These are phyloP conservation scores for Pulveroboletus sp. DNA, from an alignment of 1,284 basidiomycete species.

Conservation along the genomic window DNA sequence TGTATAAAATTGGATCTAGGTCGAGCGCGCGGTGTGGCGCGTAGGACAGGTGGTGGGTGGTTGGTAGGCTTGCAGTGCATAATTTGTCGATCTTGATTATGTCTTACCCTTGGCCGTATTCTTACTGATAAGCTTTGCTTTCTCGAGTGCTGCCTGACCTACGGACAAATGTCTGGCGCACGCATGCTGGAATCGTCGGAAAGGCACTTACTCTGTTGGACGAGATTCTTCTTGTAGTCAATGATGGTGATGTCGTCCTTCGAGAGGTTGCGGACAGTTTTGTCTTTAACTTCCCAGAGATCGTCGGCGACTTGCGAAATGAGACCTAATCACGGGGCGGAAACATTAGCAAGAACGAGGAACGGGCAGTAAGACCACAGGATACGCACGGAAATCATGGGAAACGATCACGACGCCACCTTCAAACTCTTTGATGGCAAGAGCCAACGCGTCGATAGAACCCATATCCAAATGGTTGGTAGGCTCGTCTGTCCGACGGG, in stretches of 20 bases:
- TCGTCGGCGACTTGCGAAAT: slow-evolving; percentile 96
- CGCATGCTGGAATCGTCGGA: slow-evolving; percentile 18
- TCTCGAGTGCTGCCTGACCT: slow-evolving; percentile 81
- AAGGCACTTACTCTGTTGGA: slow-evolving; percentile 59
- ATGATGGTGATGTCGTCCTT: slow-evolving; percentile 87
- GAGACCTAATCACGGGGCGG: slow-evolving; percentile 52
- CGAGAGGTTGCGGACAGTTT: slow-evolving; percentile 91
- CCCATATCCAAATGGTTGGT: slow-evolving; percentile 95
- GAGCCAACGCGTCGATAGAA: slow-evolving; percentile 93
- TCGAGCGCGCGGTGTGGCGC: slow-evolving; percentile 7
- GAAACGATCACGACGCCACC: slow-evolving; percentile 98
- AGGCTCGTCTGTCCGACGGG: slow-evolving; percentile 63
- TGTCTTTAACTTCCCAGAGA: slow-evolving; percentile 97
- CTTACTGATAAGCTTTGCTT: slow-evolving; percentile 91
- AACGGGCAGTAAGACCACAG: slow-evolving; percentile 3
- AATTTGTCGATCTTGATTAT: slow-evolving; percentile 31
- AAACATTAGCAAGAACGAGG: slow-evolving; percentile 16
- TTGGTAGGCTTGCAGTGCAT: background rate
- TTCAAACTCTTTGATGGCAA: slow-evolving; percentile 95
- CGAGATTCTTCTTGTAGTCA: slow-evolving; percentile 85
- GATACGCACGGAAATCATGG: slow-evolving; percentile 86
- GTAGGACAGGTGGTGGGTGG: slow-evolving; percentile 8
- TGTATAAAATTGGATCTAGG: slow-evolving; percentile 17
- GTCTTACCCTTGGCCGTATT: slow-evolving; percentile 63
- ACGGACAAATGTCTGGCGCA: slow-evolving; percentile 11